These are phyloP conservation scores for Kwoniella sp. DNA, from an alignment of 768 basidiomycete genomes.

Conservation along the genomic window DNA sequence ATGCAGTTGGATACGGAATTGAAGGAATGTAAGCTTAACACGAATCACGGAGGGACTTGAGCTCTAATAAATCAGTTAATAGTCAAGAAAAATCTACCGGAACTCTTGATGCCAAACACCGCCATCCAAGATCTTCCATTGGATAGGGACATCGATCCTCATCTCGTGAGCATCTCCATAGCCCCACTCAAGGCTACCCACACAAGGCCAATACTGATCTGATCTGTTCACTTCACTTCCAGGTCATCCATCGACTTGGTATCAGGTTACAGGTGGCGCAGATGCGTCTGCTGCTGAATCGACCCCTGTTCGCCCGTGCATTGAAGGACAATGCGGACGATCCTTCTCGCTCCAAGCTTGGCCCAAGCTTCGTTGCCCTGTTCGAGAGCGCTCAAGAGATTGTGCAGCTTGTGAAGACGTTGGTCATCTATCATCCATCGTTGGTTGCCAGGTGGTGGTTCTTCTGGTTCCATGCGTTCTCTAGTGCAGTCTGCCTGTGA, in stretches of 20 bases:
- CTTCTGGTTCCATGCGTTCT: constrained; percentile 53
- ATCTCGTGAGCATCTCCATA: constrained; percentile 35
- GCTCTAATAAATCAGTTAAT: constrained; percentile 7
- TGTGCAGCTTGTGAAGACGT: constrained; percentile 49
- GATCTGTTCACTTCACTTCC: neutral
- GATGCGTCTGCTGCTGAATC: constrained; percentile 50
- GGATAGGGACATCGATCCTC: constrained; percentile 45
- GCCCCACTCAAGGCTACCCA: neutral
- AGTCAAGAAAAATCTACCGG: constrained; percentile 49
- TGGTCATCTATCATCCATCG: constrained; percentile 53
- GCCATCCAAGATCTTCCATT: constrained; percentile 46
- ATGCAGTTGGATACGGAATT: constrained; percentile 49
- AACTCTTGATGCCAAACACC: constrained; percentile 37
- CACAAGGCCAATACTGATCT: neutral
- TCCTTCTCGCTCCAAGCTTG: constrained; percentile 44
- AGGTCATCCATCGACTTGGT: constrained; percentile 52
- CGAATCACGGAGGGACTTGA: neutral
- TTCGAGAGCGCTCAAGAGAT: constrained; percentile 54
- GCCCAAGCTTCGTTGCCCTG: constrained; percentile 42
- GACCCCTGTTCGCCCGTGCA: constrained; percentile 50
- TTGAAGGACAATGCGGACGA: constrained; percentile 46
- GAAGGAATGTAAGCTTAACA: constrained; percentile 32
- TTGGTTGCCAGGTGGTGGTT: constrained; percentile 51
- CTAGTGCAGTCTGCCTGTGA: constrained; percentile 53
- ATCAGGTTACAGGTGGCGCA: constrained; percentile 51